Evolutionary conservation across 805 yeast species (phyloP), one percentile per base, ranked within the genome.

Genomic region (Cyberlindnera maritima): DNA sequence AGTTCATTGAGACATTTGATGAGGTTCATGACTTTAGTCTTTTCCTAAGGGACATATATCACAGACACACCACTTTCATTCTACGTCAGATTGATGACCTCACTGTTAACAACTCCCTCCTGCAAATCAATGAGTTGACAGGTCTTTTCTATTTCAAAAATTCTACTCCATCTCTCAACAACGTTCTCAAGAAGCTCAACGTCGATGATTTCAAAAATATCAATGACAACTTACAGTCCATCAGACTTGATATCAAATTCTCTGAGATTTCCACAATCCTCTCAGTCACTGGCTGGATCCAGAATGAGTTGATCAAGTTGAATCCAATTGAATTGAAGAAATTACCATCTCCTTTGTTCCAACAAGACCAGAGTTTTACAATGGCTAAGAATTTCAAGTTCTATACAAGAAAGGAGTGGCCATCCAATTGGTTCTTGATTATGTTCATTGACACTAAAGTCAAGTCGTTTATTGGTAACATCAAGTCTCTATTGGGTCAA

Each of bases 261-360:
- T 67, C 71, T 37, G 85, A 82, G 47, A 67, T 83, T 25, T 66
- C 77, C 12, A 74, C 79, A 9, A 72, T 82, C 50, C 74, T 88
- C 45, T 69, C 72, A 32, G 83, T 88, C 0, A 76, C 83, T 0
- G 87, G 83, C 25, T 87, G 94, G 94, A 72, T 79, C 6, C 68
- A 71, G n/a, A 78, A 78, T 53, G 79, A 76, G 35, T 72, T 78
- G 35, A 71, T 85, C 39, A 70, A 66, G 28, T 57, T 86, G 25
- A 66, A 72, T 2, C 70, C 72, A 3, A 70, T 68, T 19, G 90
- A 83, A 58, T 59, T 73, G 18, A 56, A 56, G 32, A 64, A 62
- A 39, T 46, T 69, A 18, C 45, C 44, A 7, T 42, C 38, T 15
- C 15, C 54, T 44, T 3, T 36, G 10, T 36, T 41, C 37, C 26